These are phyloP conservation scores for Graphilbum sp. DNA, from an alignment of 2,329 filamentous ascomycete species.

Conservation along the genomic window DNA sequence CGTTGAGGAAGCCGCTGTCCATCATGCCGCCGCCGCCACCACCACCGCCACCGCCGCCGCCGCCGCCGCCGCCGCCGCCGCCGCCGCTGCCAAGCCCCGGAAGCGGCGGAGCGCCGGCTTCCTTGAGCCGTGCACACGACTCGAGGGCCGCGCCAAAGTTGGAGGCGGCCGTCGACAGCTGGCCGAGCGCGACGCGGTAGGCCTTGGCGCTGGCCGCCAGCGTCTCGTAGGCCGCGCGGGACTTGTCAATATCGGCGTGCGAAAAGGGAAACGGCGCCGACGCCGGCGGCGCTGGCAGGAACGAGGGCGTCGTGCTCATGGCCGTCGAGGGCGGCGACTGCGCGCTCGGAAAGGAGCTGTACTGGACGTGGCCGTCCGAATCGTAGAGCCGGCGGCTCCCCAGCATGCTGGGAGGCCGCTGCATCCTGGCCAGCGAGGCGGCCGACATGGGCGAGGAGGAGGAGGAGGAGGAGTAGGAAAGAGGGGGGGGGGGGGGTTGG, in stretches of 20 bases:
- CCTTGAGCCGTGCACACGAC: constrained; percentile 50
- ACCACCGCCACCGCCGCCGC: constrained; percentile 8
- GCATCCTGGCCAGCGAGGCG: background rate
- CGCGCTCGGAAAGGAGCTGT: background rate
- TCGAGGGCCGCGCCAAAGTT: constrained; percentile 49
- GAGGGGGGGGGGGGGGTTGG: background rate
- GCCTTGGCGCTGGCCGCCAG: constrained; percentile 45
- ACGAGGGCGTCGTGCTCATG: background rate
- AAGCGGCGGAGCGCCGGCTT: constrained; percentile 38
- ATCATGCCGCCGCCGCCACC: constrained; percentile 9
- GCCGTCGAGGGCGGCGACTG: background rate
- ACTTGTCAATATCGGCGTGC: constrained; percentile 45
- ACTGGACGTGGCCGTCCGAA: background rate
- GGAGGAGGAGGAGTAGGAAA: background rate
- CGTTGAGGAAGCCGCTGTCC: constrained; percentile 4
- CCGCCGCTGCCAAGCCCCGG: constrained; percentile 12
- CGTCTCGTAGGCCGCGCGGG: constrained; percentile 45
- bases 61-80: constrained; percentile 10
- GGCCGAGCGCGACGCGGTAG: constrained; percentile 45
- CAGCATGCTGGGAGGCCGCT: background rate
- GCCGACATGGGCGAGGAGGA: background rate
- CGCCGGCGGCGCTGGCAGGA: constrained; percentile 35
- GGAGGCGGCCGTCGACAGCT: constrained; percentile 44
- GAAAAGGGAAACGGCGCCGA: constrained; percentile 39
- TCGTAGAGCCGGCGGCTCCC: background rate